A percentile compares a stretch with the other conserved stretches of the same genome.
Evolutionary conservation across 73 alveolate species (phyloP).

Genomic region (Symbiodinium natans): DNA sequence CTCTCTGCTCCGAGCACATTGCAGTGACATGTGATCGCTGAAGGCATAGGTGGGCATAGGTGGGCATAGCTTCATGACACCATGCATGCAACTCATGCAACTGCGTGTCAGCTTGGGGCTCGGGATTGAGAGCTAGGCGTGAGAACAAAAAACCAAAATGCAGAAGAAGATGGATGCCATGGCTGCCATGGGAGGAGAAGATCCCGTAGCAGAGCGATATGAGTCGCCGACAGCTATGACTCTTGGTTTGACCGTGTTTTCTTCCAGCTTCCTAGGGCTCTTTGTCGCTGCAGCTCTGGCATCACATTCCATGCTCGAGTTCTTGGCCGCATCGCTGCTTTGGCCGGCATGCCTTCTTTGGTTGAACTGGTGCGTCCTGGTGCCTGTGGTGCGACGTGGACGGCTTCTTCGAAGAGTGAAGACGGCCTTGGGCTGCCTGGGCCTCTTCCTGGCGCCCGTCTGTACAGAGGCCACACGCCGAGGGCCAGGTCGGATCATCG

Average conservation of each 20-base stretch:
- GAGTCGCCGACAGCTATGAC: constrained; percentile 58
- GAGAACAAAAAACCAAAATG: too few species aligned
- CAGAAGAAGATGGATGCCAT: too few species aligned
- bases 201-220: constrained; percentile 52
- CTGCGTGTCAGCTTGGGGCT: too few species aligned
- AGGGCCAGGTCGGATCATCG: constrained; percentile 46
- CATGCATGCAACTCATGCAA: too few species aligned
- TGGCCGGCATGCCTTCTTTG: constrained; percentile 66
- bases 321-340: constrained; percentile 40
- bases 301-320: constrained; percentile 48
- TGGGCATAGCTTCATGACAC: too few species aligned
- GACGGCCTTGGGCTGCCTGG: constrained; percentile 60
- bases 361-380: constrained; percentile 72
- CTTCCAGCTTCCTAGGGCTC: constrained; percentile 43
- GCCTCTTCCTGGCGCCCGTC: constrained; percentile 22
- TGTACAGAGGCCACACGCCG: constrained; percentile 19
- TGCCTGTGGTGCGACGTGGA: neutral
- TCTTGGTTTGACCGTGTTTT: constrained; percentile 28
- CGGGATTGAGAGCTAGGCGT: too few species aligned
- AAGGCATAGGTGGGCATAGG: too few species aligned
- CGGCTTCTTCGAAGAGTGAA: neutral
- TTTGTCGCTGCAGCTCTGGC: constrained; percentile 70
- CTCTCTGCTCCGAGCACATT: too few species aligned
- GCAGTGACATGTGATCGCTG: too few species aligned
- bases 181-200: constrained; percentile 49